Evolutionary conservation across 2,329 filamentous ascomycete species (phyloP), one percentile per base, ranked within the genome.

Genomic region (Plectosphaerella plurivora): DNA sequence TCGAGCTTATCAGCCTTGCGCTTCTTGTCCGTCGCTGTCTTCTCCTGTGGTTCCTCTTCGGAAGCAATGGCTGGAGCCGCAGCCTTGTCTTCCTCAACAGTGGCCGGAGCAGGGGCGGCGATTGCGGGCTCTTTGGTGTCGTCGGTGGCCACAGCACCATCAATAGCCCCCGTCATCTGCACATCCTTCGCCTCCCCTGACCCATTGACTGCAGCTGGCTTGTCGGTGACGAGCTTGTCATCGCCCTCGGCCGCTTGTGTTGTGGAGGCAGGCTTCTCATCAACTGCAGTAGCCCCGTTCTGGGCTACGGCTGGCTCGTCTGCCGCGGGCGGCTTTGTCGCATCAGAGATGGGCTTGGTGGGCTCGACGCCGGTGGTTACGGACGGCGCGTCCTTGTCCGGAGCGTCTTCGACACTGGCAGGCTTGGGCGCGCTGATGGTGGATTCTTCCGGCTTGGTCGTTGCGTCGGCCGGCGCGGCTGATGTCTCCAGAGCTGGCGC

Each of bases 1-100:
- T 60, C 60, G 41, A 55, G 33, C 10, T 69, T 67, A 42, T 70
- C 67, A 7, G 69, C 63, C 57, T 71, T 74, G 50, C 66, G 63
- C 56, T 75, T 76, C 61, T 75, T 76, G 44, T 68, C 67, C 2
- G 60, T 54, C 3, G 63, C 63, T n/a, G 18, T 18, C 47, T 48
- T 20, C n/a, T 15, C 35, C 36, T 24, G 18, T 8, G 36, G 35
- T 52, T 66, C 66, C 5, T 59, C 55, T 20, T 67, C 61, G 5
- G 61, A 59, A 9, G 46, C 36, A 6, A 48, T 37, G 7, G 51
- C 52, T 33, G 56, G 54, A 35, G 52, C 48, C 25, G 52, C 54
- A 12, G 48, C 55, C 33, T 57, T 52, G 8, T 45, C 39, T 36
- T 57, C 51, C 16, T 50, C 53, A n/a, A 49, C 14, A 4, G 44